Evolutionary conservation across 176 grass and related monocot genomes (phyloP).

Genomic region (Dactylis glomerata): DNA sequence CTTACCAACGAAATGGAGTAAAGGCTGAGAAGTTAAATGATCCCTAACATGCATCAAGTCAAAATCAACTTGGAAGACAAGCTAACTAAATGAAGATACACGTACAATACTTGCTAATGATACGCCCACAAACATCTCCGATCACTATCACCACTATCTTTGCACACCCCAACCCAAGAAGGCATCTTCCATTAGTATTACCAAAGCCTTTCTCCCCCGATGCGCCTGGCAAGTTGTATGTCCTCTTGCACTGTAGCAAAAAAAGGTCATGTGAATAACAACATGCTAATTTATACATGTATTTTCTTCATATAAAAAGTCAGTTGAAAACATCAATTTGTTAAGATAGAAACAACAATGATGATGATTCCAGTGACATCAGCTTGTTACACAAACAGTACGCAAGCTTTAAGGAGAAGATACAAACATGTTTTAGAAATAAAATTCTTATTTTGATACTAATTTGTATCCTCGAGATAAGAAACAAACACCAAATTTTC

Average conservation of each 20-base stretch:
- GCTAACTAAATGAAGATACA: constrained; percentile 4
- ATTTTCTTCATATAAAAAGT: neutral
- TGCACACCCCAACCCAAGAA: neutral
- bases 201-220: constrained; percentile 51
- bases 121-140: neutral
- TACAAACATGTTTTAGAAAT: neutral
- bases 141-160: neutral
- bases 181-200: constrained; percentile 14
- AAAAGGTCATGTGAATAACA: neutral
- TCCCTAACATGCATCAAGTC: neutral
- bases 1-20: neutral
- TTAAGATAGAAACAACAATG: constrained; percentile 4
- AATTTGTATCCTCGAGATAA: neutral
- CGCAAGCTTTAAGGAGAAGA: neutral
- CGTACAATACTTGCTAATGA: neutral
- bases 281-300: neutral
- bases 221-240: constrained; percentile 76
- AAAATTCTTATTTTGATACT: neutral
- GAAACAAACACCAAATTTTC: neutral
- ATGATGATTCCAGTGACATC: neutral
- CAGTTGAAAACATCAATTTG: neutral
- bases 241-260: constrained; percentile 67
- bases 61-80: neutral
- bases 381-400: neutral
- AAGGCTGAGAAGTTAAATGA: neutral